Conservation (phyloP, 2,329 filamentous ascomycete genomes). For the Lachnellula arida region DNA sequence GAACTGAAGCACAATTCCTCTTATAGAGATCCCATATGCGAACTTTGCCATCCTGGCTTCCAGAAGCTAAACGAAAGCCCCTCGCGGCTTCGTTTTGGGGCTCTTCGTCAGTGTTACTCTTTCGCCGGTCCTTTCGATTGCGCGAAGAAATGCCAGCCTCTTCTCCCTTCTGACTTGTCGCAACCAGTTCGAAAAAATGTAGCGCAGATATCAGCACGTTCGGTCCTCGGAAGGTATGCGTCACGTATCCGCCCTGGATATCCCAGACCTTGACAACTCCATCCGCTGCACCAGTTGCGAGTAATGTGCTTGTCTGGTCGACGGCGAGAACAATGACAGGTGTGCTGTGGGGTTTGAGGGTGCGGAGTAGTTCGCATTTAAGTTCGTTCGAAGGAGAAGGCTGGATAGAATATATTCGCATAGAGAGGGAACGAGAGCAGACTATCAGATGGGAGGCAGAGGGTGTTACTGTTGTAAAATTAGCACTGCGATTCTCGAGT, state of each 20-base stretch:
- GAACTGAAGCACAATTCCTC: constrained; percentile 67
- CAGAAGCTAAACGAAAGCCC: constrained; percentile 79
- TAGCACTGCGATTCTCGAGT: constrained; percentile 16
- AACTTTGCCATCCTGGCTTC: constrained; percentile 90
- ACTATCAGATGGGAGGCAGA: constrained; percentile 82
- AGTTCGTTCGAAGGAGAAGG: constrained; percentile 53
- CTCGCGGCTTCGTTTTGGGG: constrained; percentile 44
- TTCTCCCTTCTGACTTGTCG: constrained; percentile 34
- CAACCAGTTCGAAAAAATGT: constrained; percentile 78
- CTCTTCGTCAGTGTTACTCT: constrained; percentile 40
- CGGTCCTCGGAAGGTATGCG: constrained; percentile 91
- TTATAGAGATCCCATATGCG: constrained; percentile 89
- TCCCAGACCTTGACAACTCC: constrained; percentile 97
- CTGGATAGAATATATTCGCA: constrained; percentile 81
- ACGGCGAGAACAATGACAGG: constrained; percentile 83
- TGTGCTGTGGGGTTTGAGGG: constrained; percentile 83
- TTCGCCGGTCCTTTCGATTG: constrained; percentile 41
- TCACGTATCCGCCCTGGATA: constrained; percentile 81
- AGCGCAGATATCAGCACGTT: constrained; percentile 88
- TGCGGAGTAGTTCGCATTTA: constrained; percentile 65
- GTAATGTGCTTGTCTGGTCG: constrained; percentile 80
- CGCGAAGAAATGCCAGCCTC: constrained; percentile 33
- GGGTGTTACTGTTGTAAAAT: constrained; percentile 62
- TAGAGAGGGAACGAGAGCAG: constrained; percentile 91
- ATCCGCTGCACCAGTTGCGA: constrained; percentile 91